Percentiles rank a stretch among this genome's conserved stretches.
Conservation (phyloP, 108 stramenopile species). For the Cyclostephanos tholiformis region DNA sequence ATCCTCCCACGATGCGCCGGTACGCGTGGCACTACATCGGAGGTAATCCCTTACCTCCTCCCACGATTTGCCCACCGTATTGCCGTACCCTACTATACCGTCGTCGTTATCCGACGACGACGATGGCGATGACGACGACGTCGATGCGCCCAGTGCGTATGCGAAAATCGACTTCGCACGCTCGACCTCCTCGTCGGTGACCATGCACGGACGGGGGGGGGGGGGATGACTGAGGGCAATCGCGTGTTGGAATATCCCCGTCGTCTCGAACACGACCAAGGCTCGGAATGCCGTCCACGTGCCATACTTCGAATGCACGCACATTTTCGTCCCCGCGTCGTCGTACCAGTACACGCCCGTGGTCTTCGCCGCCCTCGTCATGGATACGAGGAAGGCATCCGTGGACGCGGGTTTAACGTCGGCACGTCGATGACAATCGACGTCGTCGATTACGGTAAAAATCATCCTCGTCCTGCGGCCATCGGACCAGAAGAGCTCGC, state of each 20-base stretch:
- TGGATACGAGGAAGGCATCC: slow-evolving; percentile 51
- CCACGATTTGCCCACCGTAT: slow-evolving; percentile 34
- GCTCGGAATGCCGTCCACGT: slow-evolving; percentile 63
- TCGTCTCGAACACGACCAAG: slow-evolving; percentile 43
- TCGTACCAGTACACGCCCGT: slow-evolving; percentile 57
- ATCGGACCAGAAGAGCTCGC: slow-evolving; percentile 47
- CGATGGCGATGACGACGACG: too few species aligned
- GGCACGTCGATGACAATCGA: neutral
- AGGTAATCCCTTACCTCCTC: slow-evolving; percentile 37
- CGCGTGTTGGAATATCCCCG: neutral
- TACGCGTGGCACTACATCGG: slow-evolving; percentile 17
- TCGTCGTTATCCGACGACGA: too few species aligned
- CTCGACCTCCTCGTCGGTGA: slow-evolving; percentile 31
- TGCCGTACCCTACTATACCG: slow-evolving; percentile 28
- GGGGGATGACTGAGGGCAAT: too few species aligned
- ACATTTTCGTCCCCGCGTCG: slow-evolving; percentile 49
- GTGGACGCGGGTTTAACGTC: slow-evolving; percentile 1
- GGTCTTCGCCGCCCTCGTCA: slow-evolving; percentile 54
- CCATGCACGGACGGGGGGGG: slow-evolving; percentile 36
- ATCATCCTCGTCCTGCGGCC: slow-evolving; percentile 32
- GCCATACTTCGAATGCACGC: slow-evolving; percentile 55
- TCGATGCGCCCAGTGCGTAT: slow-evolving; percentile 14
- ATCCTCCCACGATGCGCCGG: slow-evolving; percentile 41
- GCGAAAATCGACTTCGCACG: slow-evolving; percentile 45
- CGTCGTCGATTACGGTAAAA: neutral